A percentile compares a stretch with the other conserved stretches of the same genome.
These are phyloP conservation scores for Candida chilensis DNA, from an alignment of 805 yeast species.

Conservation along the genomic window DNA sequence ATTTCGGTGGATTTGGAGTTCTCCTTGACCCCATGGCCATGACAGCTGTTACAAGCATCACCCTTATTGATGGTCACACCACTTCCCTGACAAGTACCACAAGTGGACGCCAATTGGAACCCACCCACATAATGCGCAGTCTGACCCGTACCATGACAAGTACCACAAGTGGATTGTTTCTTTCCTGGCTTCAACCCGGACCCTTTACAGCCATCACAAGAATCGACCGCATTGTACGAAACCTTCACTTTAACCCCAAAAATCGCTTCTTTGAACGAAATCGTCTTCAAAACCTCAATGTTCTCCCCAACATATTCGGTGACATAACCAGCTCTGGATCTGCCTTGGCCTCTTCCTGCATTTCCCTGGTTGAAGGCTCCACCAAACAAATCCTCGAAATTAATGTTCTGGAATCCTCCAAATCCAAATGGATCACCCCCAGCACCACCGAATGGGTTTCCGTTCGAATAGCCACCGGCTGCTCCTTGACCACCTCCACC, in stretches of 20 bases:
- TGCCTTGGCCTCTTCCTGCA: constrained; percentile 22
- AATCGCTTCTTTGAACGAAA: constrained; percentile 80
- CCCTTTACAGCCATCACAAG: constrained; percentile 77
- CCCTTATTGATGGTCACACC: constrained; percentile 67
- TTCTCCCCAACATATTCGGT: constrained; percentile 87
- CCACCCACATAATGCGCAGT: constrained; percentile 85
- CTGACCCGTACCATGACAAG: constrained; percentile 93
- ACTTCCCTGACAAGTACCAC: constrained; percentile 78
- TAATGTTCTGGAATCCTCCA: constrained; percentile 34
- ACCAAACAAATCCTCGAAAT: constrained; percentile 59
- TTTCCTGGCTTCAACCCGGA: constrained; percentile 75
- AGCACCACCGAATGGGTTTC: constrained; percentile 28
- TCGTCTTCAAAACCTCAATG: constrained; percentile 66
- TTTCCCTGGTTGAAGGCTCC: constrained; percentile 35
- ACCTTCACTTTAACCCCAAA: constrained; percentile 66
- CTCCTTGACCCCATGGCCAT: constrained; percentile 80
- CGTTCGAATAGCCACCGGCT: constrained; percentile 24
- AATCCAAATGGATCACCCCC: constrained; percentile 34
- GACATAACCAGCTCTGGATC: constrained; percentile 38
- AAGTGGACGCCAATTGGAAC: constrained; percentile 93
- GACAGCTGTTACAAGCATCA: constrained; percentile 74
- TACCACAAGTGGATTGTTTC: constrained; percentile 66
- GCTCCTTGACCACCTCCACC: constrained; percentile 43
- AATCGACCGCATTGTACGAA: constrained; percentile 63
- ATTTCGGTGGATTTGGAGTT: constrained; percentile 63